A percentile compares a stretch with the other conserved stretches of the same genome.
These are phyloP conservation scores for Annulohypoxylon stygium DNA, from an alignment of 495 filamentous ascomycete genomes.

Conservation along the genomic window DNA sequence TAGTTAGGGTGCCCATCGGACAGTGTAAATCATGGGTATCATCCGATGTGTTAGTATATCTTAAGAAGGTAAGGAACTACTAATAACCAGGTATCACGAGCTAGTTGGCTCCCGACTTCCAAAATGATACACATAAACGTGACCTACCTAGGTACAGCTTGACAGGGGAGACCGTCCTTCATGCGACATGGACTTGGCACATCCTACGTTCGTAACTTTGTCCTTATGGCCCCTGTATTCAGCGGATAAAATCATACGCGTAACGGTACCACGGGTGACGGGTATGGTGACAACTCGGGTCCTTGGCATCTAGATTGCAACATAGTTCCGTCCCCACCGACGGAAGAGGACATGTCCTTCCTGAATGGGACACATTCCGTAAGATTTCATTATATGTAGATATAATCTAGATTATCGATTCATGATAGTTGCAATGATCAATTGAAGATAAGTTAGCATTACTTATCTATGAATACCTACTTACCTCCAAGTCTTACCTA, in stretches of 20 bases:
- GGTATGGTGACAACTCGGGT: constrained; percentile 11
- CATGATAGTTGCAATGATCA: neutral
- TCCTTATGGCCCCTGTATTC: constrained; percentile 17
- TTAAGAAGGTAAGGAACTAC: neutral
- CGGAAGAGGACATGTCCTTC: constrained; percentile 31
- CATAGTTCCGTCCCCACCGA: constrained; percentile 17
- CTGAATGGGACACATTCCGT: constrained; percentile 29
- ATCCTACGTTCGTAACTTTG: neutral
- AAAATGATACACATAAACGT: constrained; percentile 2
- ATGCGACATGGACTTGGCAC: neutral
- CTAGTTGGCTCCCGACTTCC: neutral
- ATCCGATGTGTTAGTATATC: neutral
- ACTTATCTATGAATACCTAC: neutral
- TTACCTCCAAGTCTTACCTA: neutral
- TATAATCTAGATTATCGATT: constrained; percentile 4
- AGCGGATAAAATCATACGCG: constrained; percentile 38
- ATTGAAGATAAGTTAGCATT: no score
- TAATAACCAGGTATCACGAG: constrained; percentile 5
- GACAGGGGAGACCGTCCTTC: neutral
- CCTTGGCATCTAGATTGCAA: constrained; percentile 41
- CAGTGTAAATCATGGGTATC: neutral
- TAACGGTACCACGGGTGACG: constrained; percentile 12
- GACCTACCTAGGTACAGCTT: neutral
- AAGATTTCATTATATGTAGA: constrained; percentile 14
- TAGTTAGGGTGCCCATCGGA: constrained; percentile 1